Conservation (phyloP, 164 flowering plant genomes). For the Berberis thunbergii region DNA sequence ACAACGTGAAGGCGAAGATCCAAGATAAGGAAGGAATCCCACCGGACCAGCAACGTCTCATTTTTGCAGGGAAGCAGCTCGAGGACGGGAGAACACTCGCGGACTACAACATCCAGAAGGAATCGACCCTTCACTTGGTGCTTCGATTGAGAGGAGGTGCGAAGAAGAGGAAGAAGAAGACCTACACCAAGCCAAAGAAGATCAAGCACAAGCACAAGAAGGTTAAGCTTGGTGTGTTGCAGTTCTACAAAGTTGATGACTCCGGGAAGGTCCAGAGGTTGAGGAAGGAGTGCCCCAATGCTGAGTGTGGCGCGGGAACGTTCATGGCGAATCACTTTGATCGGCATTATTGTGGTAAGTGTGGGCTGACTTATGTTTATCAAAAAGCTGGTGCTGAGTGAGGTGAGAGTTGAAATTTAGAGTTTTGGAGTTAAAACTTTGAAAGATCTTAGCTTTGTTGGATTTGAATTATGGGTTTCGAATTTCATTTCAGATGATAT, state of each 20-base stretch:
- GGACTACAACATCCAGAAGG: slow-evolving; percentile 67
- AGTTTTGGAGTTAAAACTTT: no score
- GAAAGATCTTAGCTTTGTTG: no score
- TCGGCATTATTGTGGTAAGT: slow-evolving; percentile 59
- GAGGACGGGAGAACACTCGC: slow-evolving; percentile 56
- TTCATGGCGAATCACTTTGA: slow-evolving; percentile 70
- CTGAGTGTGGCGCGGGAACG: slow-evolving; percentile 62
- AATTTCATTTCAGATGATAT: no score
- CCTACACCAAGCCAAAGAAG: slow-evolving; percentile 66
- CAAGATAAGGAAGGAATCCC: slow-evolving; percentile 66
- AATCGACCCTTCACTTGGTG: slow-evolving; percentile 24
- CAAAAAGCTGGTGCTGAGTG: slow-evolving; percentile 43
- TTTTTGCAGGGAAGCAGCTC: slow-evolving; percentile 60
- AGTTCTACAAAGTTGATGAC: slow-evolving; percentile 61
- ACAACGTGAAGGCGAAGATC: slow-evolving; percentile 58
- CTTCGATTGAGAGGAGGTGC: slow-evolving; percentile 28
- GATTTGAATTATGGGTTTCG: no score
- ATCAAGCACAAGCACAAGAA: slow-evolving; percentile 64
- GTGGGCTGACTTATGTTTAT: slow-evolving; percentile 53
- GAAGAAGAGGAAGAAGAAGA: slow-evolving; percentile 63
- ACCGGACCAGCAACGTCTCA: slow-evolving; percentile 53
- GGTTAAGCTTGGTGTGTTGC: slow-evolving; percentile 57
- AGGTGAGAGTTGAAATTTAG: neutral
- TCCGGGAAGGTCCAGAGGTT: slow-evolving; percentile 58
- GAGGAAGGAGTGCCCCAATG: slow-evolving; percentile 64